Percentiles rank a stretch among this genome's conserved stretches.
Conservation (phyloP, 2,329 filamentous ascomycete species). For the Botrytis deweyae region DNA sequence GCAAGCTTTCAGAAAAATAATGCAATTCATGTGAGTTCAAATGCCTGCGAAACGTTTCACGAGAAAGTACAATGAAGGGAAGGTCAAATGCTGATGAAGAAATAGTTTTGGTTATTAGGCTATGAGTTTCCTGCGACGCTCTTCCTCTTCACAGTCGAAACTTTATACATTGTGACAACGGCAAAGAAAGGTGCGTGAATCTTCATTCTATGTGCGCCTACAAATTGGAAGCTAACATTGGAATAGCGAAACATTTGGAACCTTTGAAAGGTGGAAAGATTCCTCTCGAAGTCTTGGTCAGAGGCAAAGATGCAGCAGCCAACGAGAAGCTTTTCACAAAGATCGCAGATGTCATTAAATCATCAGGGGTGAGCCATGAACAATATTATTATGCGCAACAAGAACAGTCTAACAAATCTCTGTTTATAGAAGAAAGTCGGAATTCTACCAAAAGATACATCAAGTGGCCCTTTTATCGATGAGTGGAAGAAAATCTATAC, state of each 20-base stretch:
- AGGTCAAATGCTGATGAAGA: slow-evolving; percentile 24
- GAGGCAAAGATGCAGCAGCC: slow-evolving; percentile 86
- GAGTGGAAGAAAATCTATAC: slow-evolving; percentile 89
- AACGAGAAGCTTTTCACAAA: slow-evolving; percentile 89
- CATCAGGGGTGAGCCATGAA: slow-evolving; percentile 68
- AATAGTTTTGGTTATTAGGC: slow-evolving; percentile 92
- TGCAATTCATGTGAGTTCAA: slow-evolving; percentile 79
- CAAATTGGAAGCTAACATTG: slow-evolving; percentile 38
- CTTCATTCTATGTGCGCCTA: slow-evolving; percentile 3
- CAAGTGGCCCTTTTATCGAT: slow-evolving; percentile 85
- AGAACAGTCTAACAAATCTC: slow-evolving; percentile 23
- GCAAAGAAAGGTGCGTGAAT: slow-evolving; percentile 79
- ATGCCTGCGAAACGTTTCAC: not conserved
- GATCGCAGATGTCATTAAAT: slow-evolving; percentile 83
- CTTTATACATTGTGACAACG: slow-evolving; percentile 89
- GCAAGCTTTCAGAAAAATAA: slow-evolving; percentile 93
- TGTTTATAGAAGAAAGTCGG: slow-evolving; percentile 78
- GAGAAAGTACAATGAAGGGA: not conserved
- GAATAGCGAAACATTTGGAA: slow-evolving; percentile 83
- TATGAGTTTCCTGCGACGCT: slow-evolving; percentile 98
- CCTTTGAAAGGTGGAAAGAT: slow-evolving; percentile 89
- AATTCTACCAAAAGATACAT: slow-evolving; percentile 77
- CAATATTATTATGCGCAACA: not conserved
- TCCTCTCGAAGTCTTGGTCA: slow-evolving; percentile 85
- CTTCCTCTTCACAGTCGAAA: slow-evolving; percentile 86